Conservation (phyloP, 2,329 filamentous ascomycete genomes). For the Ophiostoma montium region DNA sequence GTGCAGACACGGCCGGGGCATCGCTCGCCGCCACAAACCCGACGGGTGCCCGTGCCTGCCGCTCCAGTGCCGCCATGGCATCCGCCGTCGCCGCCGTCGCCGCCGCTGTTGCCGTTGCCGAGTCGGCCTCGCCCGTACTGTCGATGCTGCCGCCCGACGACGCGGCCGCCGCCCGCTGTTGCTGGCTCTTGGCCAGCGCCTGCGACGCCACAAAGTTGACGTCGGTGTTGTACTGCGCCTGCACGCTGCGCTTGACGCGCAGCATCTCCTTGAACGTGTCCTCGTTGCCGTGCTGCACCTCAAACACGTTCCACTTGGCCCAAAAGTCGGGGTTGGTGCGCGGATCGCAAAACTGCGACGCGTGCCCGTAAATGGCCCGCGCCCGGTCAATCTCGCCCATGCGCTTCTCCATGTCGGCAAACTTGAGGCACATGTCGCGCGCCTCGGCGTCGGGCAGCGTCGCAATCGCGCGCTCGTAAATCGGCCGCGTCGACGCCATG, state of each 20-base stretch:
- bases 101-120: slow-evolving; percentile 29
- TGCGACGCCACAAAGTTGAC: slow-evolving; percentile 98
- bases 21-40: slow-evolving; percentile 85
- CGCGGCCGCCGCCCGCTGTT: slow-evolving; percentile 23
- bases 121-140: slow-evolving; percentile 26
- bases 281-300: slow-evolving; percentile 95
- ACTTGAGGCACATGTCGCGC: slow-evolving; percentile 96
- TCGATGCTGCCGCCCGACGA: slow-evolving; percentile 22
- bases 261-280: slow-evolving; percentile 99
- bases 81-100: slow-evolving; percentile 38
- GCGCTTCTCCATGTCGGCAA: slow-evolving; percentile 53
- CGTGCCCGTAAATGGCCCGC: slow-evolving; percentile 89
- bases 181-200: slow-evolving; percentile 70
- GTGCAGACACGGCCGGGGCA: slow-evolving; percentile 36
- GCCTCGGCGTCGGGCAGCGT: slow-evolving; percentile 88
- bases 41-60: slow-evolving; percentile 72
- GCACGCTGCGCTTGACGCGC: slow-evolving; percentile 90
- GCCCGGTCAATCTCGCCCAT: slow-evolving; percentile 67
- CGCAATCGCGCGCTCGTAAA: slow-evolving; percentile 91
- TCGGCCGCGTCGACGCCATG: slow-evolving; percentile 80
- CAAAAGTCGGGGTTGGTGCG: slow-evolving; percentile 82
- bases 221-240: slow-evolving; percentile 96
- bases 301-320: slow-evolving; percentile 94
- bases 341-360: slow-evolving; percentile 93
- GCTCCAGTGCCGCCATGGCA: slow-evolving; percentile 79